Percentiles rank a stretch among this genome's conserved stretches.
phyloP scores from a whole-genome alignment of 2,329 filamentous ascomycete species.

The Colletotrichum sp. region DNA sequence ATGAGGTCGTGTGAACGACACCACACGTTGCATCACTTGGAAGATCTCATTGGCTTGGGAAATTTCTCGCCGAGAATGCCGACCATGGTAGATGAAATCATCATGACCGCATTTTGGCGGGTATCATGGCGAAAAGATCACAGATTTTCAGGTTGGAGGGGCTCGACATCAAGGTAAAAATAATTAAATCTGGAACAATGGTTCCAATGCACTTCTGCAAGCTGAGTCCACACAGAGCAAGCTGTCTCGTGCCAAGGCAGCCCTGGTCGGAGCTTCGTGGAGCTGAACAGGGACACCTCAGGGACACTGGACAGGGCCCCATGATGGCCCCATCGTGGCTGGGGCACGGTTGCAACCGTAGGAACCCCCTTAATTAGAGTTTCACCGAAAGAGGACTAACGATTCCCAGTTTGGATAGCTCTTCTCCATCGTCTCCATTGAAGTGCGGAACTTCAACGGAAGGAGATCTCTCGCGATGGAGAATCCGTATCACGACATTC shows the following conservation, averaged over 20 bases:
- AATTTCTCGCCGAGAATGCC: neutral
- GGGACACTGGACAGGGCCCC: neutral
- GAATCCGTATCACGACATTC: neutral
- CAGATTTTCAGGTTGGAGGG: neutral
- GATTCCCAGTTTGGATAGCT: neutral
- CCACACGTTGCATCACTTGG: neutral
- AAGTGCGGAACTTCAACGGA: neutral
- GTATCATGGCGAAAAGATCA: neutral
- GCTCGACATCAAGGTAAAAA: neutral
- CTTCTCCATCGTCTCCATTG: neutral
- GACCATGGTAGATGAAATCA: neutral
- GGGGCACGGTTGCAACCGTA: slow-evolving; percentile 1
- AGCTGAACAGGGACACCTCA: neutral
- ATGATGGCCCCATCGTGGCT: neutral
- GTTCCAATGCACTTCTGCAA: neutral
- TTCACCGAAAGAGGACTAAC: neutral
- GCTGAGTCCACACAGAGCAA: neutral
- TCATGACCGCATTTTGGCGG: neutral
- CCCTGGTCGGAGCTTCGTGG: neutral
- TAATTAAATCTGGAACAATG: slow-evolving; percentile 6
- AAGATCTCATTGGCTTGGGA: neutral
- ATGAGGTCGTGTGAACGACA: neutral
- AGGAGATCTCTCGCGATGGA: neutral
- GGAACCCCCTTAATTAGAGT: neutral
- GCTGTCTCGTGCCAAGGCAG: neutral